These are phyloP conservation scores for Komagataella kurtzmanii DNA, from an alignment of 805 yeast genomes.

Conservation along the genomic window DNA sequence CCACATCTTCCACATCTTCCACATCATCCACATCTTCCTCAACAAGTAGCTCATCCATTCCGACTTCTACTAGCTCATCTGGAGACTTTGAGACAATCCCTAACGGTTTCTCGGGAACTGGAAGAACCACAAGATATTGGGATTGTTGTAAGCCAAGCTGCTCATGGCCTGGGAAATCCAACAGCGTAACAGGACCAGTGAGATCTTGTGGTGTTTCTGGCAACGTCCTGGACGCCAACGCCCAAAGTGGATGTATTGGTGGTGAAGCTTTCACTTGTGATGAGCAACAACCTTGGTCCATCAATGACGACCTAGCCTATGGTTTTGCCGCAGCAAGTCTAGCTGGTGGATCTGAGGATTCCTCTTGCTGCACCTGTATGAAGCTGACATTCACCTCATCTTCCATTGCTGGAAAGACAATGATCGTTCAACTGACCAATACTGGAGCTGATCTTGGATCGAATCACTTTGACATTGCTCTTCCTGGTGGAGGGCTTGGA, in stretches of 20 bases:
- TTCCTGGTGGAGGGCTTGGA: neutral
- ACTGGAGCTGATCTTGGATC: neutral
- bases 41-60: neutral
- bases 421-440: neutral
- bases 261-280: neutral
- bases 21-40: neutral
- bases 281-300: neutral
- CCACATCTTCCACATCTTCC: no score
- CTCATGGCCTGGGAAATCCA: neutral
- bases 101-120: neutral
- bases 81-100: neutral
- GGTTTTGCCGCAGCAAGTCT: neutral
- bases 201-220: neutral
- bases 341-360: neutral
- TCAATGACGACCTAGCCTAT: neutral
- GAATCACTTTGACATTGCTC: neutral
- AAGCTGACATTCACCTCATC: neutral
- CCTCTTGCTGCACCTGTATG: neutral
- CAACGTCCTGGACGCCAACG: neutral
- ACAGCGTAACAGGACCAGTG: neutral
- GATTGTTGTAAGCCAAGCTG: neutral
- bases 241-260: neutral
- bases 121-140: neutral
- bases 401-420: neutral
- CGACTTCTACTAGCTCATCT: neutral